Conservation (phyloP, 1,284 basidiomycete genomes). For the Trametes sp. region DNA sequence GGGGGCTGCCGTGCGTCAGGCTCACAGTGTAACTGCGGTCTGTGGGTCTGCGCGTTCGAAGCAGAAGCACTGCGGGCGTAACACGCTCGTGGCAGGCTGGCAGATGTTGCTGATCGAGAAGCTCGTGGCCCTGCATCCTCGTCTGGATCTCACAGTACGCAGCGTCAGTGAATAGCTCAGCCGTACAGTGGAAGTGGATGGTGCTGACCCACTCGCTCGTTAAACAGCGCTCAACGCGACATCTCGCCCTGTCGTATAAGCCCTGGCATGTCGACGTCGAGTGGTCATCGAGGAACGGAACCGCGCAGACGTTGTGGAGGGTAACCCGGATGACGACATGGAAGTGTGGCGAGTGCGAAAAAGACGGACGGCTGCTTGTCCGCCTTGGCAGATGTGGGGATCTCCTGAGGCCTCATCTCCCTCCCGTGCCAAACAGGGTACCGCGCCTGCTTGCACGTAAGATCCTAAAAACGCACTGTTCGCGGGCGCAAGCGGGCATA, state of each 20-base stretch:
- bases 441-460: not conserved
- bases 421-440: not conserved
- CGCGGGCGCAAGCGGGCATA: not conserved
- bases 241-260: not conserved
- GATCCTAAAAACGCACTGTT: not conserved
- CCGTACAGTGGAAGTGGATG: not conserved
- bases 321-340: not conserved
- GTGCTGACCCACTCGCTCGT: too few species aligned
- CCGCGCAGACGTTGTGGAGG: not conserved
- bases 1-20: not conserved
- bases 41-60: conserved; percentile 1
- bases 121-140: not conserved
- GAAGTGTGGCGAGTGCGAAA: conserved; percentile 1
- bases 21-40: conserved; percentile 5
- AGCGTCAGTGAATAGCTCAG: too few species aligned
- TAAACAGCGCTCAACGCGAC: not conserved
- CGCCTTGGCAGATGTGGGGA: conserved; percentile 19
- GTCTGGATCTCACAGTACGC: not conserved
- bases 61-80: not conserved
- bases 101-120: conserved; percentile 1
- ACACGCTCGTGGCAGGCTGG: not conserved
- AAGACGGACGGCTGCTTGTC: not conserved
- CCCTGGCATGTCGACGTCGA: too few species aligned
- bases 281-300: not conserved
- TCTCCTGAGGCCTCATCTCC: conserved; percentile 2